Base-by-base conservation (phyloP, 129 eudicot genomes). In the Kitagawia praeruptora region DNA sequence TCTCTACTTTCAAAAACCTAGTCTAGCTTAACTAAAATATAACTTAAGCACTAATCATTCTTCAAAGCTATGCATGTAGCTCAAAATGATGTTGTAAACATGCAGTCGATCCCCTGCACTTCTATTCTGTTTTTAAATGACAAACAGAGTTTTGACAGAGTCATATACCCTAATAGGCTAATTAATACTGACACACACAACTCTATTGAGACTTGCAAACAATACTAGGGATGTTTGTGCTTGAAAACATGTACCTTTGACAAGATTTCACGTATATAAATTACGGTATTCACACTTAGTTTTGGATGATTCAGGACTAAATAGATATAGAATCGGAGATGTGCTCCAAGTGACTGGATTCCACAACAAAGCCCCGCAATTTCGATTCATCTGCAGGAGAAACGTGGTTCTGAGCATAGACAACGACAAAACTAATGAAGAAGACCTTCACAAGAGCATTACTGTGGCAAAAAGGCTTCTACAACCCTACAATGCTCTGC, bases 341-440 rank as follows among this genome's bases (percentile, higher is more conserved):
- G 98, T 93, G 83, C 98, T 93, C 67, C 97, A 87, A 83, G 98
- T 93, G 71, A 87, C 91, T 61, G 98, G 98, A 84, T 91, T 85
- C 84, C 89, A 93, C 80, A 91, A 93, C 79, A 78, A 77, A 14
- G 77, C 96, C 34, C 98, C 97, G 13, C 95, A 93, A 67, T 93
- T 93, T 78, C 84, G 90, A 64, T 93, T 93, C 93, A 89, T 93
- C 77, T 89, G 98, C 84, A 82, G 98, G 81, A 87, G 89, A 79
- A 89, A 91, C 74, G 97, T 93, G 25, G 88, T 91, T 61, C 89
- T 93, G 28, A 93, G 98, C 91, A 88, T 93, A 72, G 98, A 93
- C 88, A 89, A 74, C 39, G 98, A 93, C 89, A 93, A 93, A 83
- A 93, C 98, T 27, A 91, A 82, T 14, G 98, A 91, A 75, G 91